Percentiles rank a stretch among this genome's conserved stretches.
phyloP scores from a whole-genome alignment of 2,329 filamentous ascomycete genomes.

The Parascedosporium putredinis region DNA sequence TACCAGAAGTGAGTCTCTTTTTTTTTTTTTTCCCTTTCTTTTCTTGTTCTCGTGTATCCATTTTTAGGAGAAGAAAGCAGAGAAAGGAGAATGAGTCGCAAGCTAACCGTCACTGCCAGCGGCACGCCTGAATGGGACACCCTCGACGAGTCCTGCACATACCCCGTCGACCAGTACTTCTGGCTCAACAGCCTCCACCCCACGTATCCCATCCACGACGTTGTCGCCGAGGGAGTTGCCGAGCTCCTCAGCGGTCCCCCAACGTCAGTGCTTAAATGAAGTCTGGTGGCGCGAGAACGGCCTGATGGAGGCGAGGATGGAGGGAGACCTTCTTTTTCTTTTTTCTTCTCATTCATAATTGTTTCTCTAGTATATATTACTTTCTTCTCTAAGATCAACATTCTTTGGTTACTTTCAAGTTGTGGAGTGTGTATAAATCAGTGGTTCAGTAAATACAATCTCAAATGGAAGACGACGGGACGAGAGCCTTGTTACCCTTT shows the following conservation, averaged over 20 bases:
- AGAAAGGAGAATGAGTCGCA: not conserved
- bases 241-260: constrained; percentile 24
- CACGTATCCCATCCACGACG: constrained; percentile 52
- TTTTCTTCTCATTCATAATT: too few species aligned
- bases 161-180: constrained; percentile 51
- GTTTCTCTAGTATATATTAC: too few species aligned
- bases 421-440: too few species aligned
- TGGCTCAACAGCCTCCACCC: constrained; percentile 56
- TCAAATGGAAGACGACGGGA: too few species aligned
- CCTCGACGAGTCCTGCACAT: constrained; percentile 33
- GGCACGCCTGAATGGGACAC: constrained; percentile 32
- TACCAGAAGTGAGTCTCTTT: constrained; percentile 40
- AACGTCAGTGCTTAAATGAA: constrained; percentile 17
- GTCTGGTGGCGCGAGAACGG: not conserved
- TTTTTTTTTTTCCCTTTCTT: not conserved
- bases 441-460: too few species aligned
- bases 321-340: not conserved
- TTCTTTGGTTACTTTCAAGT: too few species aligned
- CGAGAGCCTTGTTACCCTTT: too few species aligned
- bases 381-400: too few species aligned
- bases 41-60: not conserved
- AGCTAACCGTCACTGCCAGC: constrained; percentile 18
- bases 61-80: not conserved
- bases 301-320: not conserved
- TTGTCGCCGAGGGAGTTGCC: constrained; percentile 40